Evolutionary conservation across 2,329 filamentous ascomycete genomes (phyloP), one percentile per base, ranked within the genome.

Genomic region (Sclerotinia nivalis): DNA sequence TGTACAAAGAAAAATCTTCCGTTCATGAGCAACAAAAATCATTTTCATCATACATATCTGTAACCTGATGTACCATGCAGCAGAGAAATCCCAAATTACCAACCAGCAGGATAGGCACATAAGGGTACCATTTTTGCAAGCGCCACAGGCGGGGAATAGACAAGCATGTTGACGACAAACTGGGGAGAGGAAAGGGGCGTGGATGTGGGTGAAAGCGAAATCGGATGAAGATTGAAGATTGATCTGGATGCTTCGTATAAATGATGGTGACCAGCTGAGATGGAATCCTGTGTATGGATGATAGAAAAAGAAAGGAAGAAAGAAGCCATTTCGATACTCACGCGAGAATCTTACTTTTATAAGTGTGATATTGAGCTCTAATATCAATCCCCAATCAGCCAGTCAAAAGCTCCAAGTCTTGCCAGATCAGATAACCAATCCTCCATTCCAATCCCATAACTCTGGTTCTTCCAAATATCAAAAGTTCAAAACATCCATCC

Each of bases 141-240:
- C 43, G 65, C 54, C 54, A 49, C 43, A 58, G 31, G 61, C 61
- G 61, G 61, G 47, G 31, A 47, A 43, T 20, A 31, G 40, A 60
- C 65, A 67, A 60, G 65, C 65, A 68, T 68, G 66, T 60, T 68
- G 66, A 68, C 43, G 66, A 43, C 43, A 68, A 50, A 22, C 43
- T 49, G 65, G 54, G 37, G 59, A 49, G 50, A 49, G 20, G 65
- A 25, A 45, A 47, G 43, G 37, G 43, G 34, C 20, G 13, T 22
- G 28, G 18, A 20, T 34, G 66, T 61, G 66, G 65, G 66, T 61
- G 66, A 67, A 49, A 59, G 52, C 12, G 54, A 28, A 43, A 40
- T 43, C 49, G 49, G 60, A 45, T 45, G 31, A 22, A 61, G 28
- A 40, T n/a, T 49, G 49, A 50, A n/a, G 22, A 25, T 15, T 43